Evolutionary conservation across 768 basidiomycete species (phyloP).

Genomic region (Mycena rosella): DNA sequence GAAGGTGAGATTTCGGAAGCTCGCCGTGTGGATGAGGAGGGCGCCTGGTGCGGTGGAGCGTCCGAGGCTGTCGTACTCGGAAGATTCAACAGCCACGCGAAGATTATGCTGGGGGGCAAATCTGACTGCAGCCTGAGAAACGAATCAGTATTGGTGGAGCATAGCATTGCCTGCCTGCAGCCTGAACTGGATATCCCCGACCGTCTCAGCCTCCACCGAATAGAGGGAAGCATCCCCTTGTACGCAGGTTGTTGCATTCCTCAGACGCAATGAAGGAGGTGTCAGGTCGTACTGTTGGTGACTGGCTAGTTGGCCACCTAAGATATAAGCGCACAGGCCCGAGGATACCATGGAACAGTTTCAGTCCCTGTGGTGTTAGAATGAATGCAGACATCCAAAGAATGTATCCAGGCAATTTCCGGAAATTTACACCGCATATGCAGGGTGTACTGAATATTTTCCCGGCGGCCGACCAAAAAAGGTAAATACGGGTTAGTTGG

Average conservation of each 20-base stretch:
- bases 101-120: conserved; percentile 46
- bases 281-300: neutral
- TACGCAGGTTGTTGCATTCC: neutral
- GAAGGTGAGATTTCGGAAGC: conserved; percentile 50
- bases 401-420: too few relatives aligned
- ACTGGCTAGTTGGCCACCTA: too few relatives aligned
- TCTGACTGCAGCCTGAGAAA: conserved; percentile 44
- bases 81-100: conserved; percentile 41
- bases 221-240: neutral
- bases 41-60: conserved; percentile 56
- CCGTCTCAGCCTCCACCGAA: neutral
- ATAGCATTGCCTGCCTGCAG: neutral
- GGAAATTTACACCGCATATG: too few relatives aligned
- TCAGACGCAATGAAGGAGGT: neutral
- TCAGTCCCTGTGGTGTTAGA: too few relatives aligned
- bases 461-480: too few relatives aligned
- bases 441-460: too few relatives aligned
- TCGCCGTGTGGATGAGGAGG: conserved; percentile 57
- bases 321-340: too few relatives aligned
- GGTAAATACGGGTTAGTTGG: too few relatives aligned
- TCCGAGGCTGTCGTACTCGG: conserved; percentile 58
- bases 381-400: too few relatives aligned
- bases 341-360: too few relatives aligned
- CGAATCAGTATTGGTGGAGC: neutral
- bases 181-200: neutral